Evolutionary conservation across 768 basidiomycete genomes (phyloP), one percentile per base, ranked within the genome.

Genomic region (Phylloporus sp.): DNA sequence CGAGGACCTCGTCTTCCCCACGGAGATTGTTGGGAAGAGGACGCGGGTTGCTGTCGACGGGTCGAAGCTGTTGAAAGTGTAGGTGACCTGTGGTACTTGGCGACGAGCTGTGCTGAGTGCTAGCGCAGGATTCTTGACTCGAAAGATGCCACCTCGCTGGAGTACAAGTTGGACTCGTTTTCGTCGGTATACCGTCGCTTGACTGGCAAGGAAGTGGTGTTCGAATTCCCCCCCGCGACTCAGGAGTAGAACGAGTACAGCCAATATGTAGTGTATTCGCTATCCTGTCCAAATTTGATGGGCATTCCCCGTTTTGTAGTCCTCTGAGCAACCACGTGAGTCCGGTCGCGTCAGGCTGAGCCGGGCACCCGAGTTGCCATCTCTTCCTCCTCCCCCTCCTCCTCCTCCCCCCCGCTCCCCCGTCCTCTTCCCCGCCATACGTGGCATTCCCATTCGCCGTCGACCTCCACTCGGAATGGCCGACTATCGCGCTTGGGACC

Each of bases 121-220:
- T 42, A 39, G 24, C 17, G 24, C 49, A 98, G 95, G 58, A 86
- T 93, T 78, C 86, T 99, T 57, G 96, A 99, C 78, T 77, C 91
- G 56, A 98, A 98, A 72, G 96, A 99, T 67, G 82, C 92, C 46
- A 98, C 93, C 68, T 89, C 91, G 63, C 79, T 98, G 67, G 96
- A 98, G 79, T 97, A 99, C 87, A 99, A 99, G 81, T 81, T 98
- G 60, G 96, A 99, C 75, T 95, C 94, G 54, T 99, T 98, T 78
- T 88, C 94, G 39, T 93, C 91, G 33, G 90, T 98, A 54, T 97
- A 96, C 80, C 88, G 86, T 64, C 81, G 86, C 53, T 74, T 96
- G 67, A 95, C 93, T 55, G 94, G 94, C 67, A 97, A 96, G 79
- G 94, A 97, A 54, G 94, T 96, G 48, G 84, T 87, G 44, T 92